Evolutionary conservation across 176 grass and related monocot species (phyloP).

Genomic region (Lolium multiflorum): DNA sequence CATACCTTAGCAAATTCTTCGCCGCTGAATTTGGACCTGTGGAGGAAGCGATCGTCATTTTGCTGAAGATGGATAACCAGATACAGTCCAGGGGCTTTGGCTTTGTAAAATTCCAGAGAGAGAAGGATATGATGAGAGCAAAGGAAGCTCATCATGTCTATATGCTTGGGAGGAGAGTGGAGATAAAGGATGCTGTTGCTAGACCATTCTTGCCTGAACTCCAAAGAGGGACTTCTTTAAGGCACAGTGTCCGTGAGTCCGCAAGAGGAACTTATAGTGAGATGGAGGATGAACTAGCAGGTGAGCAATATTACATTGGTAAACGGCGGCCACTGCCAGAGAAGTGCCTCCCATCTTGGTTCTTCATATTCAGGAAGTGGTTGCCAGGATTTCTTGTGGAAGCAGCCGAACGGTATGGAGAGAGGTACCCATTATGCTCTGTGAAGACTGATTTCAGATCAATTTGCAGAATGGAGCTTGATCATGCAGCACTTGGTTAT

Average conservation of each 20-base stretch:
- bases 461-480: constrained; percentile 67
- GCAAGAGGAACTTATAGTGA: constrained; percentile 25
- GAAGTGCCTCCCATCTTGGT: constrained; percentile 69
- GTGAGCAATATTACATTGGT: constrained; percentile 43
- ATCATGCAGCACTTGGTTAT: constrained; percentile 62
- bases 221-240: constrained; percentile 28
- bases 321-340: constrained; percentile 52
- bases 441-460: constrained; percentile 69
- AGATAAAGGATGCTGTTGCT: constrained; percentile 68
- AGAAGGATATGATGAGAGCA: constrained; percentile 55
- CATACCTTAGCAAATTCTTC: constrained; percentile 58
- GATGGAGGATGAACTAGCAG: constrained; percentile 47
- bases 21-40: constrained; percentile 64
- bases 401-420: constrained; percentile 39
- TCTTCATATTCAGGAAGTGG: constrained; percentile 70
- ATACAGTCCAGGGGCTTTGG: constrained; percentile 67
- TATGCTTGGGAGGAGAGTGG: constrained; percentile 70
- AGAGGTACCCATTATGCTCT: constrained; percentile 65
- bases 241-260: constrained; percentile 29
- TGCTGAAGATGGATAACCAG: constrained; percentile 37
- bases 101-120: constrained; percentile 65
- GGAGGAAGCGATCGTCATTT: constrained; percentile 68
- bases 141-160: constrained; percentile 67
- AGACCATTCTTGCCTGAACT: constrained; percentile 54
- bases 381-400: constrained; percentile 64